These are phyloP conservation scores for Tulasnella sp. DNA, from an alignment of 768 basidiomycete species.

Conservation along the genomic window DNA sequence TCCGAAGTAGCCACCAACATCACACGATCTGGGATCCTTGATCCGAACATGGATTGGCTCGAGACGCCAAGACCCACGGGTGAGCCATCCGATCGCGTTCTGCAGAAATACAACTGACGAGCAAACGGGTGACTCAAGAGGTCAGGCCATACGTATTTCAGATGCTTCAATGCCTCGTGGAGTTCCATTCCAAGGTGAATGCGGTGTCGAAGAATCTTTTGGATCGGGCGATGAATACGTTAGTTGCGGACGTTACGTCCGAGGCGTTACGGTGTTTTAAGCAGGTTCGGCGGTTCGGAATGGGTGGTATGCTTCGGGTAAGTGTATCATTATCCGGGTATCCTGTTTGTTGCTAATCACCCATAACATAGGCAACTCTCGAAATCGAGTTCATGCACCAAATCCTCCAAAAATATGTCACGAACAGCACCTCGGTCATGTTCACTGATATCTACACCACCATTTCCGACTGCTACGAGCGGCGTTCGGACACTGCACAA, in stretches of 20 bases:
- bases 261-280: slow-evolving; percentile 79
- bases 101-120: neutral
- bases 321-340: slow-evolving; percentile 24
- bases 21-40: slow-evolving; percentile 67
- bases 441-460: slow-evolving; percentile 87
- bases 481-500: slow-evolving; percentile 44
- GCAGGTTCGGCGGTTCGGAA: slow-evolving; percentile 83
- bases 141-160: slow-evolving; percentile 93
- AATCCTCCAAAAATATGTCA: slow-evolving; percentile 80
- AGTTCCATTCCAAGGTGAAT: slow-evolving; percentile 83
- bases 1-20: slow-evolving; percentile 52
- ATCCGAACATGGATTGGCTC: slow-evolving; percentile 81
- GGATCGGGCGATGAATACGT: slow-evolving; percentile 63
- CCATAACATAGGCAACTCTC: slow-evolving; percentile 63
- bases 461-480: slow-evolving; percentile 85
- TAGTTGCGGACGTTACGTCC: slow-evolving; percentile 71
- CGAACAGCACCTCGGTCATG: slow-evolving; percentile 62
- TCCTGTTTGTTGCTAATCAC: neutral
- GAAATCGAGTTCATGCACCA: slow-evolving; percentile 99
- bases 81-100: slow-evolving; percentile 19
- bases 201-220: slow-evolving; percentile 66
- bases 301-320: slow-evolving; percentile 97
- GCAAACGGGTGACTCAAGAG: slow-evolving; percentile 38
- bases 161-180: slow-evolving; percentile 74
- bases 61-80: slow-evolving; percentile 85